These are phyloP conservation scores for Borovskyia barvae DNA, from an alignment of 208 protist species.

Conservation along the genomic window DNA sequence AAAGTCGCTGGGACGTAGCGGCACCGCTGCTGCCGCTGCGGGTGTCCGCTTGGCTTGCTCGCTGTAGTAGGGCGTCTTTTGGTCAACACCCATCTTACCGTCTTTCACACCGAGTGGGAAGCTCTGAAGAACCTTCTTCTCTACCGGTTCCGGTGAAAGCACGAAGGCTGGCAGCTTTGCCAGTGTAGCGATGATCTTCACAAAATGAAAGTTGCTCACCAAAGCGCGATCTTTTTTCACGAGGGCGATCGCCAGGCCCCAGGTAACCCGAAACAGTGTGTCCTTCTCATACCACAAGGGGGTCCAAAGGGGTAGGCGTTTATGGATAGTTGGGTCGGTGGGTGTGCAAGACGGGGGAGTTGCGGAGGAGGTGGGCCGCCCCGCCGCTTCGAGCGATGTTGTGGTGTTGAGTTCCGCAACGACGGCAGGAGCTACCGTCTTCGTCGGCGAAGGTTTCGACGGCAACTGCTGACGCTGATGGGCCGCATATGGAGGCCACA, in stretches of 20 bases:
- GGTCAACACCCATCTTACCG: neutral
- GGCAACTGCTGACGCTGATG: neutral
- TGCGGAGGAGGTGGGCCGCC: neutral
- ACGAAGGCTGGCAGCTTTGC: constrained; percentile 51
- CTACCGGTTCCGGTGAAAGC: constrained; percentile 29
- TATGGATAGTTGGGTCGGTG: neutral
- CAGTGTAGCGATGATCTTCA: constrained; percentile 62
- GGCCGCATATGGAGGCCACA: constrained; percentile 39
- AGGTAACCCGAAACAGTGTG: constrained; percentile 41
- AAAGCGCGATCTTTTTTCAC: constrained; percentile 49
- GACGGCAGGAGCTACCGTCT: too few species aligned
- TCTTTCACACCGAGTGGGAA: neutral
- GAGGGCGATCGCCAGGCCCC: constrained; percentile 47
- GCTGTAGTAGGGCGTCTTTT: neutral
- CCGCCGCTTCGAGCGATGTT: too few species aligned
- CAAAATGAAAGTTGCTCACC: constrained; percentile 74
- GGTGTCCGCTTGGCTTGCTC: neutral
- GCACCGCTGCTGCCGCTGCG: neutral
- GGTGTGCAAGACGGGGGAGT: too few species aligned
- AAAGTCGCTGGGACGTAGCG: constrained; percentile 44
- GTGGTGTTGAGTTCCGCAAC: too few species aligned
- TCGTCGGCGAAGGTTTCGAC: neutral
- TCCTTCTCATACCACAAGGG: constrained; percentile 39
- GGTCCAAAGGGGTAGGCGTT: constrained; percentile 1
- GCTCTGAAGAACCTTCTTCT: constrained; percentile 3